Evolutionary conservation across 805 yeast genomes (phyloP), one percentile per base, ranked within the genome.

Genomic region (Brettanomyces bruxellensis): DNA sequence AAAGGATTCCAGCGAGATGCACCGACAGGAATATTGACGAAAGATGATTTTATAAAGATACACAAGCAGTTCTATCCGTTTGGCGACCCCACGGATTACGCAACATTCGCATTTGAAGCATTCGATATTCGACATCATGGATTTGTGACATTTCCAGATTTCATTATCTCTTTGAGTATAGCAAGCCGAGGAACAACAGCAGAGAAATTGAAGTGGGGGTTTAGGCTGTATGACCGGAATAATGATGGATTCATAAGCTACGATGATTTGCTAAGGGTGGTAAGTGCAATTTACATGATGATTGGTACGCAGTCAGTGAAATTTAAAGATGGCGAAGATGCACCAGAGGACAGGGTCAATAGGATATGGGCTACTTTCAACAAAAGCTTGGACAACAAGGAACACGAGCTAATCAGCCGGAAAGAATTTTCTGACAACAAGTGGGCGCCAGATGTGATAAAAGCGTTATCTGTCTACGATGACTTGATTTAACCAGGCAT

Each of bases 41-140:
- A 83, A 57, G 86, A 83, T 42, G 98, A 93, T 59, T 88, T 93
- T 63, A 80, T 84, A 54, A 87, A 86, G 64, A 90, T 93, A 18
- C 95, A 90, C 69, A 87, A 87, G 62, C 98, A 93, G 60, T 93
- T 91, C 64, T 93, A 93, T 72, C 99, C 99, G 18, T 93, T 93
- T 70, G 99, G 99, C 0, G 96, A 91, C 58, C 96, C 99, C 1
- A 78, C 85, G 3, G 91, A 88, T 48, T 93, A 88, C 67, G 87
- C 96, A 47, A 86, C 80, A 48, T 85, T 83, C 55, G 83, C 95
- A 13, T 93, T 93, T 67, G 79, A 82, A 45, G 95, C 88, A 3
- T 90, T 93, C 64, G 98, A 93, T 62, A 75, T 77, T 38, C 93
- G 88, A 60, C 72, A 78, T 56, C 76, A 78, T 49, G 96, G 95